Conservation (phyloP, 257 asterid genomes). For the Nicotiana noctiflora region DNA sequence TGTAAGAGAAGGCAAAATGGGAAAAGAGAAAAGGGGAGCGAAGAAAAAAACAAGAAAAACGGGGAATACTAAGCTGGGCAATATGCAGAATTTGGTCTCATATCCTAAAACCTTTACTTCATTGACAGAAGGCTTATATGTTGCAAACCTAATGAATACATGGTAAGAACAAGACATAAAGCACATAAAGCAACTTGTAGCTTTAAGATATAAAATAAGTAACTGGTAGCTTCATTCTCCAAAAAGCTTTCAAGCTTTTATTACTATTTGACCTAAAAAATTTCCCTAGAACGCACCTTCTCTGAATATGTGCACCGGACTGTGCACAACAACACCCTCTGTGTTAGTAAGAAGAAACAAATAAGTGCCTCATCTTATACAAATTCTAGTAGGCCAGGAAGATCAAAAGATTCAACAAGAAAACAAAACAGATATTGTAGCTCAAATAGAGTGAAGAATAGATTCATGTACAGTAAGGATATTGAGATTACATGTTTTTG, state of each 20-base stretch:
- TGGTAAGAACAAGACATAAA: background rate
- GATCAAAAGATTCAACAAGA: conserved; percentile 7
- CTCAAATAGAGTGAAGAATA: background rate
- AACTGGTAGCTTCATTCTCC: background rate
- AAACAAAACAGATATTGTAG: background rate
- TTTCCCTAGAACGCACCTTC: background rate
- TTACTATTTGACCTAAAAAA: background rate
- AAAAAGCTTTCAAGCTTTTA: background rate
- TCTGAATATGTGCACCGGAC: background rate
- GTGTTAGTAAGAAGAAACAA: background rate
- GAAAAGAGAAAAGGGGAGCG: background rate
- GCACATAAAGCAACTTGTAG: background rate
- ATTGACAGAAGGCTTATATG: background rate
- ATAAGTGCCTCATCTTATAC: conserved; percentile 1
- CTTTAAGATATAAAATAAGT: background rate
- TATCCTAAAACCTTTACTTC: background rate
- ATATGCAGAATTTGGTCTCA: background rate
- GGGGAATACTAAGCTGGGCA: background rate
- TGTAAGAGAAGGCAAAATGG: background rate
- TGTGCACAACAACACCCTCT: background rate
- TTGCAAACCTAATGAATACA: background rate
- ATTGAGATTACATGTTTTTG: conserved; percentile 1
- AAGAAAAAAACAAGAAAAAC: background rate
- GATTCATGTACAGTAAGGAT: background rate
- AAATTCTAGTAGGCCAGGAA: background rate